These are phyloP conservation scores for Tremellales sp. DNA, from an alignment of 1,284 basidiomycete species.

Conservation along the genomic window DNA sequence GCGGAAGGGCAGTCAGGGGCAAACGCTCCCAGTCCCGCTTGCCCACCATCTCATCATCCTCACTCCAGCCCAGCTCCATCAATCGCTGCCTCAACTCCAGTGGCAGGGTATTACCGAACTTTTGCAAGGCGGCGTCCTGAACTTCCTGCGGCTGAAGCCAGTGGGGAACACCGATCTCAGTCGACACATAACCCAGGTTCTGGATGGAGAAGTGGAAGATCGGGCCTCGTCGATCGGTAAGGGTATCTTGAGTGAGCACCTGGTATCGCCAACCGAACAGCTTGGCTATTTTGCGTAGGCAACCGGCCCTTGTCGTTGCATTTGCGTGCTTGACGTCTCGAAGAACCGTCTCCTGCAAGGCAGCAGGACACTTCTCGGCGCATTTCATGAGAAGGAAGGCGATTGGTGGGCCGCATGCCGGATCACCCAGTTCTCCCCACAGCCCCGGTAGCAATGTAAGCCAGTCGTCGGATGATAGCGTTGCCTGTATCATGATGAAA, in stretches of 20 bases:
- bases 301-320: constrained; percentile 9
- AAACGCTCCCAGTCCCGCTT: constrained; percentile 36
- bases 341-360: constrained; percentile 6
- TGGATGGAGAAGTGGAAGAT: constrained; percentile 32
- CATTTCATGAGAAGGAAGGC: constrained; percentile 41
- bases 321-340: constrained; percentile 1
- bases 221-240: constrained; percentile 32
- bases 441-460: constrained; percentile 20
- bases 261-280: constrained; percentile 39
- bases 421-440: constrained; percentile 18
- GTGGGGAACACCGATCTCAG: constrained; percentile 34
- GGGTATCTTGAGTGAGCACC: constrained; percentile 26
- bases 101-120: constrained; percentile 34
- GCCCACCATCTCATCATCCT: constrained; percentile 22
- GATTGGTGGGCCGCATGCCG: constrained; percentile 1
- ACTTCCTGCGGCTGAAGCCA: constrained; percentile 38
- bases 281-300: constrained; percentile 26
- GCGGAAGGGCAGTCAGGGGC: constrained; percentile 30
- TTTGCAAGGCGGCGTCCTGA: constrained; percentile 36
- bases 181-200: constrained; percentile 35
- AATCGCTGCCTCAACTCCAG: constrained; percentile 39
- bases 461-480: constrained; percentile 31
- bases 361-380: constrained; percentile 24
- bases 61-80: constrained; percentile 43
- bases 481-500: constrained; percentile 29